Percentiles rank a stretch among this genome's conserved stretches.
phyloP scores from a whole-genome alignment of 2,329 filamentous ascomycete genomes.

The Verticillium nubilum region DNA sequence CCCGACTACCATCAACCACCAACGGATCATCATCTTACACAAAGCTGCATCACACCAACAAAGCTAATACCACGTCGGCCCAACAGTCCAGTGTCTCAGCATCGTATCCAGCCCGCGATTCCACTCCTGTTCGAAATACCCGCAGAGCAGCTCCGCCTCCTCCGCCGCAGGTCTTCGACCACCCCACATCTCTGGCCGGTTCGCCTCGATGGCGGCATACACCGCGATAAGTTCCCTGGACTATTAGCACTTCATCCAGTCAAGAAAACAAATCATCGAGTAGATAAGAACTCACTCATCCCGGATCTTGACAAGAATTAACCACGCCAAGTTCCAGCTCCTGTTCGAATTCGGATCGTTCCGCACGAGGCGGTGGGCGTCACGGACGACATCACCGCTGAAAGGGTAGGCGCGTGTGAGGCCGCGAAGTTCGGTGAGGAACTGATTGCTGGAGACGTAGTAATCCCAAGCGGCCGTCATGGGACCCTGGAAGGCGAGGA shows the following conservation, averaged over 20 bases:
- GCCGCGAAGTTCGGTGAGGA: conserved; percentile 64
- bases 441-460: conserved; percentile 65
- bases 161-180: conserved; percentile 47
- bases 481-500: conserved; percentile 50
- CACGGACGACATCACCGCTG: conserved; percentile 56
- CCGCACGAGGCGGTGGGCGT: conserved; percentile 59
- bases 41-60: background rate
- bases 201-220: conserved; percentile 57
- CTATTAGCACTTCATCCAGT: background rate
- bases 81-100: conserved; percentile 61
- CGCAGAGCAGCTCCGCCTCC: conserved; percentile 53
- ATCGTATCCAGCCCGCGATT: conserved; percentile 57
- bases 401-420: conserved; percentile 65
- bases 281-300: conserved; percentile 47
- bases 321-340: conserved; percentile 74
- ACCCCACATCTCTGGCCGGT: conserved; percentile 66
- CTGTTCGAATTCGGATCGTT: conserved; percentile 59
- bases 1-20: too few relatives aligned
- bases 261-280: background rate
- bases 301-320: conserved; percentile 61
- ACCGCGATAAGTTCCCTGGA: conserved; percentile 52
- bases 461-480: conserved; percentile 68
- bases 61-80: conserved; percentile 43
- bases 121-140: conserved; percentile 64
- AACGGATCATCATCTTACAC: background rate